Base-by-base conservation (phyloP, 257 asterid species). In the Agastache rugosa region DNA sequence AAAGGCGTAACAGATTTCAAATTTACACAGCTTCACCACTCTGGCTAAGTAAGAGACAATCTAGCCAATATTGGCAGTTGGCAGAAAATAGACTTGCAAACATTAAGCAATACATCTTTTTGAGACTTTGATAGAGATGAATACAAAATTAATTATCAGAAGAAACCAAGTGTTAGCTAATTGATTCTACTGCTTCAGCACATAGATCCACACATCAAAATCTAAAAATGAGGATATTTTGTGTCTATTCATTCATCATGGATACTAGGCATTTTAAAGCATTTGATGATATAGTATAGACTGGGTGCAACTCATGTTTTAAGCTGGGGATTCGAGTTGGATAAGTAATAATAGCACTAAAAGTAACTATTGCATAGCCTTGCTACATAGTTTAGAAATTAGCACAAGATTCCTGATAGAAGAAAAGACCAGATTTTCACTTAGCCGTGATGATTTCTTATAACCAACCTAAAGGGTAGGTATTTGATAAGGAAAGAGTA, bases 1-100 rank as follows among this genome's bases (percentile, higher is more conserved):
- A n/a, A 67, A 39, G 39, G 59, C 69, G 25, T 22, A 67, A 51
- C 62, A 69, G 35, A 48, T 41, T 11, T 50, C 41, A 60, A 20
- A 71, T 39, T 19, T 41, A 59, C 65, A 63, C 47, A 53, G 55
- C 59, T 42, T 17, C 53, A 16, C 23, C 59, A 70, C 70, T 55
- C 59, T 9, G 60, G 67, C 80, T 31, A 75, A 54, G 53, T 69
- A 35, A 73, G 63, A 39, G 69, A 65, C 37, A 31, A 16, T 39
- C 25, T 25, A 22, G 23, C 66, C 20, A 42, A 29, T 37, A 31
- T 67, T 22, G 9, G 31, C 34, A 47, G 39, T 51, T 34, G 48
- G 74, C 73, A 74, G 50, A 68, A 51, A 61, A 67, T 63, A 50
- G 39, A 41, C 25, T 37, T 44, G 31, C 19, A 16, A 34, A 17